phyloP scores from a whole-genome alignment of 202 grass and related monocot genomes.

The Dendrocalamus latiflorus region DNA sequence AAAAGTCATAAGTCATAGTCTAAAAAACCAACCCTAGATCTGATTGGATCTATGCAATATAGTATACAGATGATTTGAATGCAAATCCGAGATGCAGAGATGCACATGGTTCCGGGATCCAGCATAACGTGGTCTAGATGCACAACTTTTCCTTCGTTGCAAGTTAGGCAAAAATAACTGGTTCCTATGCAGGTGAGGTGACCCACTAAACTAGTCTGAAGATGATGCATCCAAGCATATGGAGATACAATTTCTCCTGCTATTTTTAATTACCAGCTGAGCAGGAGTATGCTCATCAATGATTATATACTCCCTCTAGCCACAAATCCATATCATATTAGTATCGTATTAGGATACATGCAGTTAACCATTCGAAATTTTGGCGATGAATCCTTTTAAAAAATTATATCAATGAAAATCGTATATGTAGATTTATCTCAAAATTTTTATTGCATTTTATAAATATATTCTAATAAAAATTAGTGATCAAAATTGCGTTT shows the following conservation, averaged over 20 bases:
- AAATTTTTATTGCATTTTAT: no score
- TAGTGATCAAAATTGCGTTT: no score
- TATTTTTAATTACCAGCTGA: neutral
- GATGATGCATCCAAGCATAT: neutral
- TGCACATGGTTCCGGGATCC: conserved; percentile 16
- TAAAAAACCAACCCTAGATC: no score
- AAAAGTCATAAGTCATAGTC: no score
- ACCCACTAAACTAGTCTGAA: neutral
- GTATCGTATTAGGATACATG: no score
- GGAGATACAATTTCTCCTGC: neutral
- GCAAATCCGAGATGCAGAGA: conserved; percentile 1
- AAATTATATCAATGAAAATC: no score
- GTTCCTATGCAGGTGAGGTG: neutral
- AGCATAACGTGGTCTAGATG: conserved; percentile 3
- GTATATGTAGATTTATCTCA: no score
- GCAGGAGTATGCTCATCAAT: neutral
- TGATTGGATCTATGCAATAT: neutral
- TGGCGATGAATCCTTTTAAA: no score
- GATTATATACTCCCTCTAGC: neutral
- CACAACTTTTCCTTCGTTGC: conserved; percentile 4
- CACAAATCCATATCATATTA: no score
- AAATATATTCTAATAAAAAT: no score
- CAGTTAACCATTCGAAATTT: no score
- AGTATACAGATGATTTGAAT: neutral
- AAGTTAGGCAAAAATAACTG: conserved; percentile 21